phyloP scores from a whole-genome alignment of 768 basidiomycete genomes.

The Amanita inopinata region DNA sequence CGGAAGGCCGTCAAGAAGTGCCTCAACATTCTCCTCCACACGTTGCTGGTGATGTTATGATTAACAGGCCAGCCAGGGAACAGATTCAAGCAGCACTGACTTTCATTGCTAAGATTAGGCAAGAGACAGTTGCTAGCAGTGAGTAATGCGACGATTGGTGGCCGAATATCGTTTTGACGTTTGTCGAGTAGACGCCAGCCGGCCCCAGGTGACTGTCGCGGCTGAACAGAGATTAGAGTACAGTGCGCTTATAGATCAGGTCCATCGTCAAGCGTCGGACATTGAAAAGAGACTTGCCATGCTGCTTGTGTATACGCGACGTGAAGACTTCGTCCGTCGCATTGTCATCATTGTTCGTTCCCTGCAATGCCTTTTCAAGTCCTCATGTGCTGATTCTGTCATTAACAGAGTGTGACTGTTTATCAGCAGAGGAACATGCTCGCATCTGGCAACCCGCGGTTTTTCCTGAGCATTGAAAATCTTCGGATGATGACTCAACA shows the following conservation, averaged over 20 bases:
- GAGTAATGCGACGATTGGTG: conserved; percentile 7
- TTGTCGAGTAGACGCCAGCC: conserved; percentile 22
- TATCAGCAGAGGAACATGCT: conserved; percentile 33
- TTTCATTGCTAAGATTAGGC: conserved; percentile 23
- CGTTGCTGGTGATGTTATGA: not conserved
- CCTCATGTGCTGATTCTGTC: conserved; percentile 8
- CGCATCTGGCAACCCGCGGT: conserved; percentile 29
- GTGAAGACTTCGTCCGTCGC: conserved; percentile 38
- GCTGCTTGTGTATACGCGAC: conserved; percentile 35
- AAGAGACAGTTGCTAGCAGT: conserved; percentile 23
- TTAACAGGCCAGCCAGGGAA: conserved; percentile 19
- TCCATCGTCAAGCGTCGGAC: conserved; percentile 34
- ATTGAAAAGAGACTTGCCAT: conserved; percentile 42
- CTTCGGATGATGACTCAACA: conserved; percentile 38
- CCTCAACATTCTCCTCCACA: not conserved
- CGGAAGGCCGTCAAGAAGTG: conserved; percentile 3
- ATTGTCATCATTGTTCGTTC: conserved; percentile 45
- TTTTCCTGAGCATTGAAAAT: conserved; percentile 25
- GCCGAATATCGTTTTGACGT: conserved; percentile 3
- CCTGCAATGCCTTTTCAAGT: not conserved
- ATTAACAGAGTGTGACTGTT: conserved; percentile 33
- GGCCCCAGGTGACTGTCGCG: conserved; percentile 29
- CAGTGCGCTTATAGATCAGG: conserved; percentile 36
- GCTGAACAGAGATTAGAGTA: conserved; percentile 48
- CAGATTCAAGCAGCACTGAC: conserved; percentile 21